Percentiles rank a stretch among this genome's conserved stretches.
Conservation (phyloP, 2,329 filamentous ascomycete genomes). For the Xylariaceae sp. region DNA sequence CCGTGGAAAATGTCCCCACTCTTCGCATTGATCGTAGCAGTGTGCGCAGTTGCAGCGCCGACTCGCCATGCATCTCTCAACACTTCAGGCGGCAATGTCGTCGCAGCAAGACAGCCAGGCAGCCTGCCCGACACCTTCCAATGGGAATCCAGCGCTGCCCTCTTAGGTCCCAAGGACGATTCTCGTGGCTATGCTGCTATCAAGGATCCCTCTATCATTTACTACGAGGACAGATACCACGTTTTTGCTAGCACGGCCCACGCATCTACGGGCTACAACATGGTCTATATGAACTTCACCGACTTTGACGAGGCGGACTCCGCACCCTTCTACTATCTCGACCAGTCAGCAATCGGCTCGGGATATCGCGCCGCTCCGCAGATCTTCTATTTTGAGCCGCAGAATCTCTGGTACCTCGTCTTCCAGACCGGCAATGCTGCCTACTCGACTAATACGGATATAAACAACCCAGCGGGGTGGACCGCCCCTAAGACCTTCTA, state of each 20-base stretch:
- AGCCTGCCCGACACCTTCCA: too few relatives aligned
- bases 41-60: too few relatives aligned
- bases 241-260: conserved; percentile 45
- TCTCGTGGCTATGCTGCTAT: conserved; percentile 1
- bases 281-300: conserved; percentile 46
- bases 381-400: conserved; percentile 46
- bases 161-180: too few relatives aligned
- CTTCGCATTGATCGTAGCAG: too few relatives aligned
- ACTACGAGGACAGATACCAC: conserved; percentile 39
- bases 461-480: conserved; percentile 44
- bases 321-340: conserved; percentile 43
- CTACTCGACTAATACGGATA: conserved; percentile 45
- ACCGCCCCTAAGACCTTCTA: conserved; percentile 42
- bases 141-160: too few relatives aligned
- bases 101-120: too few relatives aligned
- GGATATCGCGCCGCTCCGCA: conserved; percentile 46
- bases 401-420: conserved; percentile 46
- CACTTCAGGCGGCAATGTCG: too few relatives aligned
- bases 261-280: conserved; percentile 39
- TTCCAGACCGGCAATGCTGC: conserved; percentile 47
- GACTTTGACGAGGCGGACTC: conserved; percentile 37
- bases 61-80: too few relatives aligned
- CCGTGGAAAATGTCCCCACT: too few relatives aligned
- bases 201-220: conserved; percentile 30
- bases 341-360: conserved; percentile 40